Evolutionary conservation across 805 yeast species (phyloP).

Genomic region (Pachysolen tannophilus): DNA sequence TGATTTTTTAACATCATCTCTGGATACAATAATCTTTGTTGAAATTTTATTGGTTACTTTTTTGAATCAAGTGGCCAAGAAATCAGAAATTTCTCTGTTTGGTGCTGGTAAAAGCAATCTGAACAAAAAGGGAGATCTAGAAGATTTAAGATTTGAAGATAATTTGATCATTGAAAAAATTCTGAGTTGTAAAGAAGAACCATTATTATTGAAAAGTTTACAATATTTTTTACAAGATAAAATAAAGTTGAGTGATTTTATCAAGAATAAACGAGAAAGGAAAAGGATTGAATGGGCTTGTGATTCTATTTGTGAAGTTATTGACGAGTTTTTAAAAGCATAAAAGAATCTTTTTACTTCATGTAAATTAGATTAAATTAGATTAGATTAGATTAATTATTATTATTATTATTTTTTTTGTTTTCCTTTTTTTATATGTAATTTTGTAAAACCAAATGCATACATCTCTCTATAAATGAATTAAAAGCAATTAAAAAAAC

Average conservation of each 20-base stretch:
- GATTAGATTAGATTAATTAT: no score
- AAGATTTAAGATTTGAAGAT: constrained; percentile 25
- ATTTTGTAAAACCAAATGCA: no score
- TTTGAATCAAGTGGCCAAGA: constrained; percentile 56
- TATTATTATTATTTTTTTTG: no score
- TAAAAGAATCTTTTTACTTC: no score
- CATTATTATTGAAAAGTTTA: constrained; percentile 55
- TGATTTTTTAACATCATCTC: constrained; percentile 58
- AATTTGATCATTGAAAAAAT: constrained; percentile 25
- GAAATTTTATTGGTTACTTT: constrained; percentile 68
- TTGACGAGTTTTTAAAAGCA: constrained; percentile 37
- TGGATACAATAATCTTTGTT: constrained; percentile 58
- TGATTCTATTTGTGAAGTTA: constrained; percentile 43
- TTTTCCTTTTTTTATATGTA: no score
- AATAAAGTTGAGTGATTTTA: constrained; percentile 36
- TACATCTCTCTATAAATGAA: no score
- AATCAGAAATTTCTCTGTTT: constrained; percentile 40
- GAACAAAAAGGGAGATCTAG: constrained; percentile 18
- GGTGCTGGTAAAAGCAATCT: constrained; percentile 39
- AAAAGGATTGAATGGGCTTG: constrained; percentile 64
- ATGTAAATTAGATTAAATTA: no score
- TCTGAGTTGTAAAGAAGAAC: constrained; percentile 50
- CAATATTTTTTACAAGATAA: constrained; percentile 48
- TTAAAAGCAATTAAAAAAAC: no score
- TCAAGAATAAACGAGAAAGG: constrained; percentile 46